Conservation (phyloP, 352 stramenopile species). For the Globisporangium irregulare region DNA sequence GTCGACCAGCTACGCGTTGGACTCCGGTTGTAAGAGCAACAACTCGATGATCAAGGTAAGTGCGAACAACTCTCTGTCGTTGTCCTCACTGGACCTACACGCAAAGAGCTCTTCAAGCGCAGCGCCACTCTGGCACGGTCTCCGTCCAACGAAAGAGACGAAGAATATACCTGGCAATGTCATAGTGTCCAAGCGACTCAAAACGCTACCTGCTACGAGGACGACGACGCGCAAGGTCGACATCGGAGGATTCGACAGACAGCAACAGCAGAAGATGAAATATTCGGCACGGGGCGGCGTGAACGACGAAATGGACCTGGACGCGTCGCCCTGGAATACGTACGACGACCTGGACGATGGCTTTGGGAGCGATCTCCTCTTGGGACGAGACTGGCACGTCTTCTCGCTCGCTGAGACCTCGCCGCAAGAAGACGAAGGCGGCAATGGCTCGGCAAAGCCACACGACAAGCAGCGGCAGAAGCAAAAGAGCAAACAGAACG, state of each 20-base stretch:
- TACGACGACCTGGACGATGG: slow-evolving; percentile 2
- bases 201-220: neutral
- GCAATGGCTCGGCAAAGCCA: neutral
- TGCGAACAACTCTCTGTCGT: neutral
- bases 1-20: slow-evolving; percentile 4
- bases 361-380: neutral
- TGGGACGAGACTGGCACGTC: neutral
- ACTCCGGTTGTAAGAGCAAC: neutral
- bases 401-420: neutral
- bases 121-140: slow-evolving; percentile 13
- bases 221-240: neutral
- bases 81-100: neutral
- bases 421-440: neutral
- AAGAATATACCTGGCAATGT: neutral
- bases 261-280: neutral
- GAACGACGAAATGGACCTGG: neutral
- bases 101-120: neutral
- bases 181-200: neutral
- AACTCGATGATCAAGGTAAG: neutral
- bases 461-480: neutral
- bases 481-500: neutral
- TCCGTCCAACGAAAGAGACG: neutral
- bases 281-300: neutral
- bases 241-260: neutral
- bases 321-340: slow-evolving; percentile 11